Base-by-base conservation (phyloP, 2,329 filamentous ascomycete genomes). In the Didymella pomorum region DNA sequence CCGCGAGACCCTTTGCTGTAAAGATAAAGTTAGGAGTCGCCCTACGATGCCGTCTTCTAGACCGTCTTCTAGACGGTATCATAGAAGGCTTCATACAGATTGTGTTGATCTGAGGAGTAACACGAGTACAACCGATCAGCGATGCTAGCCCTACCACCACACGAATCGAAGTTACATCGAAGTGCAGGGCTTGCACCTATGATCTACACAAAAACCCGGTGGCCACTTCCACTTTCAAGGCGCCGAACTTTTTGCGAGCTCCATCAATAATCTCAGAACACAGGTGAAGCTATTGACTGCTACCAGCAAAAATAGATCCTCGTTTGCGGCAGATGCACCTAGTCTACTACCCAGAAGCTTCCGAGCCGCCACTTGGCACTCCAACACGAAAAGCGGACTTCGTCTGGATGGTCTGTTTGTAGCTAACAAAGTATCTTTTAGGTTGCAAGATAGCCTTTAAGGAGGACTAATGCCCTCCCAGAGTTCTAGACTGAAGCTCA, bases 1-100 rank as follows among this genome's bases (percentile, higher is more conserved):
- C 56, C 56, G 49, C 48, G 33, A 47, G 45, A 58, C 50, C 45
- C 56, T 50, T 51, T 51, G 31, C 26, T 54, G 41, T 26, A 39
- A 26, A 29, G 29, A 39, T 45, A 35, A 28, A 52, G 28, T 57
- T 48, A 42, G 48, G 25, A 50, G 5, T 37, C 33, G 44, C 49
- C 41, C 45, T 54, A 42, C 41, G 16, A 33, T 43, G 12, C 41
- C 14, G 12, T 43, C 41, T 53, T 50, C 50, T 58, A 26, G 50
- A 58, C 41, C 14, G 12, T 43, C 41, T 53, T 50, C 50, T 58
- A 26, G 50, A 58, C 50, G 41, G 23, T 41, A 20, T 46, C 45
- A 46, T 51, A 50, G 41, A 46, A 42, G 26, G 33, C 39, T 20
- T 37, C 35, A 25, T n/a, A 18, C 49, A 35, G 16, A 21, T 12